Percentiles rank a stretch among this genome's conserved stretches.
Evolutionary conservation across 768 basidiomycete genomes (phyloP).

Genomic region (Chalciporus chontae): DNA sequence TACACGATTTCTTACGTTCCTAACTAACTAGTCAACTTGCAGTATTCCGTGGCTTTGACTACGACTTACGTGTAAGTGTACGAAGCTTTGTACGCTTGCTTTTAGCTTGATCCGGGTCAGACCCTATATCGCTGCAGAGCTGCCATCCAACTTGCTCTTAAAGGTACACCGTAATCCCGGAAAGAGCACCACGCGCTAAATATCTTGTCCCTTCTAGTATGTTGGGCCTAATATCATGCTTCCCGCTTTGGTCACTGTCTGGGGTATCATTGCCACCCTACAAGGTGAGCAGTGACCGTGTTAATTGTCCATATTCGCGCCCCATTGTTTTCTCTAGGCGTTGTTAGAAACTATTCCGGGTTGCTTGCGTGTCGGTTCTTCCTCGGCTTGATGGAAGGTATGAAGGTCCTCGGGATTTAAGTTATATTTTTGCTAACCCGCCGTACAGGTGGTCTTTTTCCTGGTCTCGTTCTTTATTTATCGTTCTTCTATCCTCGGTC

Average conservation of each 20-base stretch:
- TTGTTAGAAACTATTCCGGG: constrained; percentile 48
- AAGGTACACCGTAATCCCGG: constrained; percentile 29
- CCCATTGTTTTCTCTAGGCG: constrained; percentile 25
- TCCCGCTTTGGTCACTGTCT: constrained; percentile 59
- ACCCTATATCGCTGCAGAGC: constrained; percentile 55
- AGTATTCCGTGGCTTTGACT: constrained; percentile 36
- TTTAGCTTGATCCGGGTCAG: constrained; percentile 13
- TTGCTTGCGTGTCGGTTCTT: constrained; percentile 45
- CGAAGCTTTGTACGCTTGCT: too few relatives aligned
- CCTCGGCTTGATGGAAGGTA: constrained; percentile 55
- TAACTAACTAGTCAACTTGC: constrained; percentile 1
- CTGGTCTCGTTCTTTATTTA: constrained; percentile 51
- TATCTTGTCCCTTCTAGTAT: constrained; percentile 17
- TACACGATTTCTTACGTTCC: background rate
- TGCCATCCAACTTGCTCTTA: constrained; percentile 59
- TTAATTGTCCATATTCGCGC: background rate
- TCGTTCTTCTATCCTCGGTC: constrained; percentile 39
- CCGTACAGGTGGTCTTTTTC: constrained; percentile 48
- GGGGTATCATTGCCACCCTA: constrained; percentile 64
- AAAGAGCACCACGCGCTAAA: background rate
- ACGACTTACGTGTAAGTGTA: constrained; percentile 24
- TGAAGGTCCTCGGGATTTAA: background rate
- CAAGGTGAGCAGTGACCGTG: constrained; percentile 44
- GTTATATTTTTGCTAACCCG: too few relatives aligned
- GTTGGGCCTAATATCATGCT: constrained; percentile 57